Base-by-base conservation (phyloP, 108 stramenopile species). In the Conticribra guillardii region DNA sequence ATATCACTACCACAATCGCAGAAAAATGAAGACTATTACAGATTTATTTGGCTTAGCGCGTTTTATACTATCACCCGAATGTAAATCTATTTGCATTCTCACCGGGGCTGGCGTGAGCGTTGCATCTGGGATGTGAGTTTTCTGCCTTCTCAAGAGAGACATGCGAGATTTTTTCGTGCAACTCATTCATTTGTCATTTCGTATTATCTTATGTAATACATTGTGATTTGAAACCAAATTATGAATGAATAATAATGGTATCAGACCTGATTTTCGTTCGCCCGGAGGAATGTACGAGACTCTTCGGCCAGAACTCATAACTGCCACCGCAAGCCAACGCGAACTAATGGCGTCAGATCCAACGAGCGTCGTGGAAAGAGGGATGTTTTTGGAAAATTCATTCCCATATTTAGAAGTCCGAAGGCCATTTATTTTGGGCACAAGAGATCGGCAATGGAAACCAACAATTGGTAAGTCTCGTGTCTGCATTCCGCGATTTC, bases 221-320 rank as follows among this genome's bases (percentile, higher is more conserved):
- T 8, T 17, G 4, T 7, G 22, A 3, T 46, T 46, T 46, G 0
- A 16, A 3, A 2, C 2, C 16, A 15, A 8, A 4, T 15, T 56
- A 29, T 56, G 31, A 17, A 32, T 31, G 2, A 8, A 29, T 32
- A 29, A 8, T 8, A 4, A 23, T 44, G 37, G 17, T 54, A 8
- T 16, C 26, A 65, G 64, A 19, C 93, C 93, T 0, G 93, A 95
- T 74, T 95, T 95, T 69, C 86, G 93, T 29, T 76, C 73, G 34
- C 79, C 89, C 1, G 87, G 87, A 19, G 94, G 94, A 18, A 88
- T 95, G 84, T 95, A 92, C 64, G 88, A 86, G 37, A 90, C 88
- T 23, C 66, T 94, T 21, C 70, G 80, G 1, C 84, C 90, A 8
- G 81, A 87, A 33, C 69, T 91, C 16, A 78, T 94, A 45, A 87